Evolutionary conservation across 2,329 filamentous ascomycete species (phyloP).

Genomic region (Penicillium occitanis): DNA sequence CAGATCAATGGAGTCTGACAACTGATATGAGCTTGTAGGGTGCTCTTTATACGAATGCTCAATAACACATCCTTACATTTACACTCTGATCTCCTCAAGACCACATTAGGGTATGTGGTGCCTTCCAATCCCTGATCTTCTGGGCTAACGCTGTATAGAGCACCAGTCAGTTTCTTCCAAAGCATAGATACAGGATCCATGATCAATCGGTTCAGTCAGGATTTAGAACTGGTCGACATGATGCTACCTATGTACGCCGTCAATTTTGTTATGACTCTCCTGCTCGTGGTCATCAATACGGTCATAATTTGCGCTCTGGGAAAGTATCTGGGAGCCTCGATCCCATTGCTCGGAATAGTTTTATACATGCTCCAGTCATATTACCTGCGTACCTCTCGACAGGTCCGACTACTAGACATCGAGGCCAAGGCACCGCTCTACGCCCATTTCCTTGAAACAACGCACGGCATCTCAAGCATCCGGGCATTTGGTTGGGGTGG

Average conservation of each 20-base stretch:
- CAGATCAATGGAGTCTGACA: neutral
- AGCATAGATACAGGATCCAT: constrained; percentile 12
- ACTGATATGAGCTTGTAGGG: neutral
- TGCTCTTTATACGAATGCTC: neutral
- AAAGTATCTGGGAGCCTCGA: constrained; percentile 50
- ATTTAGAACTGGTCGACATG: constrained; percentile 47
- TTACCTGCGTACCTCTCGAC: constrained; percentile 61
- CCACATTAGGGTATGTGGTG: neutral
- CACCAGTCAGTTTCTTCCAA: constrained; percentile 16
- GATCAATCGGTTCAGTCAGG: constrained; percentile 36
- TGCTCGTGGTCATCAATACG: constrained; percentile 44
- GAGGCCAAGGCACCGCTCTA: constrained; percentile 62
- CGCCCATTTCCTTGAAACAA: constrained; percentile 57
- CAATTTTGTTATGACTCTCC: constrained; percentile 9
- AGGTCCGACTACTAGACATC: constrained; percentile 60
- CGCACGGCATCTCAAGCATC: constrained; percentile 56
- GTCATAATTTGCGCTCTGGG: constrained; percentile 50
- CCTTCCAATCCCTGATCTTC: neutral
- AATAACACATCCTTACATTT: neutral
- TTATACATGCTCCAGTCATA: constrained; percentile 56
- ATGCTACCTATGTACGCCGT: constrained; percentile 36
- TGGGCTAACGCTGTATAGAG: neutral
- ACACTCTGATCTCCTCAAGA: neutral
- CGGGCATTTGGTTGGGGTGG: constrained; percentile 56
- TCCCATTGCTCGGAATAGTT: constrained; percentile 47